phyloP scores from a whole-genome alignment of 306 rosid genomes.

The Cucumis hystrix region DNA sequence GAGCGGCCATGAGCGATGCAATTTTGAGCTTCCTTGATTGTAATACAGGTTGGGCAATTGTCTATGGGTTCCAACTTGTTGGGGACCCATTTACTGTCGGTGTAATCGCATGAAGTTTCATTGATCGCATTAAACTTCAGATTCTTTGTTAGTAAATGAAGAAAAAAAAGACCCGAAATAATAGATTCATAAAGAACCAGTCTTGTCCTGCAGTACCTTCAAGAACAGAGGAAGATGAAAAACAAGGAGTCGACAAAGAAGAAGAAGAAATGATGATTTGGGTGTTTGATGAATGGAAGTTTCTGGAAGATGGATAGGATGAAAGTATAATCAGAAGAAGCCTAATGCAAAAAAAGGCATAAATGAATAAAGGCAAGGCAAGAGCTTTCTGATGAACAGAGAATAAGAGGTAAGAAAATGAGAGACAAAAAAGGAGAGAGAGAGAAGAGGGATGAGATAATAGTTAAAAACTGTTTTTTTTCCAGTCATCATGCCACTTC shows the following conservation, averaged over 20 bases:
- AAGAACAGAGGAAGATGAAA: slow-evolving; percentile 2
- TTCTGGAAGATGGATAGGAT: slow-evolving; percentile 32
- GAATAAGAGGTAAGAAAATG: too few relatives aligned
- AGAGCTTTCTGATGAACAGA: slow-evolving; percentile 28
- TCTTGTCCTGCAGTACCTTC: slow-evolving; percentile 1
- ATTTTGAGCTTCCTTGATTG: slow-evolving; percentile 70
- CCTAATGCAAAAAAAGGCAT: slow-evolving; percentile 49
- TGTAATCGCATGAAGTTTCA: slow-evolving; percentile 50
- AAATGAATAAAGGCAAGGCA: slow-evolving; percentile 51
- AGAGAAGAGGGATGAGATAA: too few relatives aligned
- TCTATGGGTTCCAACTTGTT: slow-evolving; percentile 54
- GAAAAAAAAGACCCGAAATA: background rate
- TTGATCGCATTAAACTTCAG: background rate
- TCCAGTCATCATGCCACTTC: too few relatives aligned
- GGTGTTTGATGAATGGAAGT: slow-evolving; percentile 26
- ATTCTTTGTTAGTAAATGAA: background rate
- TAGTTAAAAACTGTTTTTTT: too few relatives aligned
- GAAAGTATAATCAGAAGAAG: slow-evolving; percentile 44
- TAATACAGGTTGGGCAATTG: slow-evolving; percentile 64
- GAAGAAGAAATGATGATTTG: slow-evolving; percentile 12
- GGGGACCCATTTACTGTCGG: slow-evolving; percentile 53
- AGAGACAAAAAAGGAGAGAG: too few relatives aligned
- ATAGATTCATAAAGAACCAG: background rate
- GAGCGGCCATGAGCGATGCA: slow-evolving; percentile 66
- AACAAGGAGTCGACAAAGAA: slow-evolving; percentile 8